Evolutionary conservation across 2,329 filamentous ascomycete species (phyloP), one percentile per base, ranked within the genome.

Genomic region (Thelonectria blattea): DNA sequence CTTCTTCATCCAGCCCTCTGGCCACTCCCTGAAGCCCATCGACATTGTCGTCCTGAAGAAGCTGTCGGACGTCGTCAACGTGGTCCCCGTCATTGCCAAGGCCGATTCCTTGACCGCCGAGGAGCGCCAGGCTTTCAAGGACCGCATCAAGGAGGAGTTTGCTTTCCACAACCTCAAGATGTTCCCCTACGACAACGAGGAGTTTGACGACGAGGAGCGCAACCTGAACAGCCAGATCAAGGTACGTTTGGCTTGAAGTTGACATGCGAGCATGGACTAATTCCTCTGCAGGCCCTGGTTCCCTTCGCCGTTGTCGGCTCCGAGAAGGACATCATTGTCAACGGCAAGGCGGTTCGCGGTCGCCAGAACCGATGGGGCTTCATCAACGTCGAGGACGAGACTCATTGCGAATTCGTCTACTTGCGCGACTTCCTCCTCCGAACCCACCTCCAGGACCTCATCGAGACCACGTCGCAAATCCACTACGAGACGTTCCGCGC

Each of bases 401-500:
- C 90, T 81, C 95, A 99, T 85, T 99, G 95, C 87, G 95, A 99
- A 87, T 99, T 99, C 75, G 90, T 98, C 75, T 97, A 97, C 79
- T 88, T 99, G 65, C 90, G 95, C 77, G 94, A 99, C 85, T 99
- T 99, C 88, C 88, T 99, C 67, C 96, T 96, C 72, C 92, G 95
- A 76, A 98, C 95, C 66, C 95, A 99, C 80, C 88, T 99, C 59
- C 95, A 99, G 85, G 95, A 99, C 75, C 88, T 99, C 69, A 97
- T 99, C 79, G 95, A 99, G 83, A 99, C 95, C 32, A 99, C 95
- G 49, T 97, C 93, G 71, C 95, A 99, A 84, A 99, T 97, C 80
- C 95, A 99, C 86, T 99, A 99, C 85, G 95, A 99, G 85, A 96
- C 93, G 61, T 99, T 99, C 93, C 93, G 95, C 80, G 93, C 95